Evolutionary conservation across 768 basidiomycete species (phyloP).

Genomic region (Baorangia bicolor): DNA sequence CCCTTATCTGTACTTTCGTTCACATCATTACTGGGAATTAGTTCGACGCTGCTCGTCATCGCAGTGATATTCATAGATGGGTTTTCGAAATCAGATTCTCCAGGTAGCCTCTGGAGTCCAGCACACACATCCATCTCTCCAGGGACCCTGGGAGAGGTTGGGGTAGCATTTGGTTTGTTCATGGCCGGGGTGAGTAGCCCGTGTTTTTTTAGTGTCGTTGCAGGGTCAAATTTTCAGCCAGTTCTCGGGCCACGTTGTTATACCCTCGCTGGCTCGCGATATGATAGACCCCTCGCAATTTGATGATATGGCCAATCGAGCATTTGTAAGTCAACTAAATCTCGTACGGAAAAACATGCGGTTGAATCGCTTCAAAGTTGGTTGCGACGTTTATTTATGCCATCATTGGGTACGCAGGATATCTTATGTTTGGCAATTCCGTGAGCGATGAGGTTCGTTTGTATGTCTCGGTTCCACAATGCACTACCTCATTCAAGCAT

Average conservation of each 20-base stretch:
- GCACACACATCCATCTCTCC: slow-evolving; percentile 65
- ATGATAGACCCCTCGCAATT: slow-evolving; percentile 84
- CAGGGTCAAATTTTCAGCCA: slow-evolving; percentile 24
- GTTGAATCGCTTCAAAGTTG: slow-evolving; percentile 36
- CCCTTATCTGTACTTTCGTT: slow-evolving; percentile 86
- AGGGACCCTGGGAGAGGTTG: slow-evolving; percentile 54
- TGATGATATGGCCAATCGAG: slow-evolving; percentile 77
- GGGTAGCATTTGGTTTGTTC: slow-evolving; percentile 83
- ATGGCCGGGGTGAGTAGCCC: slow-evolving; percentile 75
- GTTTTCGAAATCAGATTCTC: slow-evolving; percentile 62
- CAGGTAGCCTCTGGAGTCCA: slow-evolving; percentile 80
- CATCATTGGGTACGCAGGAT: slow-evolving; percentile 79
- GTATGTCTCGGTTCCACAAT: not conserved
- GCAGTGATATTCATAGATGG: slow-evolving; percentile 83
- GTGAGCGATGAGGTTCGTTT: slow-evolving; percentile 76
- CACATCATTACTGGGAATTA: slow-evolving; percentile 81
- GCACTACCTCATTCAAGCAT: not conserved
- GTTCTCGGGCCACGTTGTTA: slow-evolving; percentile 91
- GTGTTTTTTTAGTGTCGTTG: not conserved
- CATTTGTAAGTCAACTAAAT: slow-evolving; percentile 62
- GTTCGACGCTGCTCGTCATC: slow-evolving; percentile 75
- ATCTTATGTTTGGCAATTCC: slow-evolving; percentile 83
- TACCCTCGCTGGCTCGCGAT: slow-evolving; percentile 87
- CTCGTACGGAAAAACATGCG: not conserved
- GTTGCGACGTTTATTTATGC: slow-evolving; percentile 62